Evolutionary conservation across 768 basidiomycete genomes (phyloP).

Genomic region (Clathrus columnatus): DNA sequence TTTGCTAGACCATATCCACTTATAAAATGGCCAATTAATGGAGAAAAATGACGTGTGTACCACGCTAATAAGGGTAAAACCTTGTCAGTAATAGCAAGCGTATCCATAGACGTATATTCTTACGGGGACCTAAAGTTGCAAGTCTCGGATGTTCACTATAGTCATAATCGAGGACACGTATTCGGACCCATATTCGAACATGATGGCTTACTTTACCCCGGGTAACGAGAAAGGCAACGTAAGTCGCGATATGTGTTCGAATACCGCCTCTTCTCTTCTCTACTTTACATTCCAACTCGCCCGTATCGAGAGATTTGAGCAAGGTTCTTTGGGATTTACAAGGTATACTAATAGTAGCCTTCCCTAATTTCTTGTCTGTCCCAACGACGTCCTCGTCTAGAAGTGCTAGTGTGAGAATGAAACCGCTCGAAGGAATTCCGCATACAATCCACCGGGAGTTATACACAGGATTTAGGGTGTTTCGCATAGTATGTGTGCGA

Average conservation of each 20-base stretch:
- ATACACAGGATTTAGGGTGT: conserved; percentile 19
- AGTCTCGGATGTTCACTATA: conserved; percentile 22
- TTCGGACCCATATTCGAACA: conserved; percentile 20
- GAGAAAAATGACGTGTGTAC: conserved; percentile 32
- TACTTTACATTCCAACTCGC: conserved; percentile 23
- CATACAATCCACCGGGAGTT: conserved; percentile 20
- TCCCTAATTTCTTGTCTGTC: conserved; percentile 21
- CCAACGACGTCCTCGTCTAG: conserved; percentile 21
- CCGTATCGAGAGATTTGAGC: not conserved
- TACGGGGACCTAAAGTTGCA: conserved; percentile 34
- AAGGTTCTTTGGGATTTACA: not conserved
- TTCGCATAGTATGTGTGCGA: conserved; percentile 20
- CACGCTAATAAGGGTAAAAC: conserved; percentile 18
- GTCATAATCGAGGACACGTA: conserved; percentile 26
- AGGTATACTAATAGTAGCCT: conserved; percentile 7
- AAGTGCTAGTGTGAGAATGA: conserved; percentile 16
- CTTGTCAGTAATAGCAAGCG: not conserved
- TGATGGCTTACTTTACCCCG: conserved; percentile 22
- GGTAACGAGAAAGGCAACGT: conserved; percentile 20
- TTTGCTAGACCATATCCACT: conserved; percentile 13
- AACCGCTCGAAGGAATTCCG: conserved; percentile 19
- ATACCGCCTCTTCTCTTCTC: conserved; percentile 25
- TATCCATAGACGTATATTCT: conserved; percentile 11
- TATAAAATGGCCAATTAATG: conserved; percentile 31
- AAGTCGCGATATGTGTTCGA: conserved; percentile 21